A percentile compares a stretch with the other conserved stretches of the same genome.
Conservation (phyloP, 176 grass and related monocot species). For the Pontederia crassipes region DNA sequence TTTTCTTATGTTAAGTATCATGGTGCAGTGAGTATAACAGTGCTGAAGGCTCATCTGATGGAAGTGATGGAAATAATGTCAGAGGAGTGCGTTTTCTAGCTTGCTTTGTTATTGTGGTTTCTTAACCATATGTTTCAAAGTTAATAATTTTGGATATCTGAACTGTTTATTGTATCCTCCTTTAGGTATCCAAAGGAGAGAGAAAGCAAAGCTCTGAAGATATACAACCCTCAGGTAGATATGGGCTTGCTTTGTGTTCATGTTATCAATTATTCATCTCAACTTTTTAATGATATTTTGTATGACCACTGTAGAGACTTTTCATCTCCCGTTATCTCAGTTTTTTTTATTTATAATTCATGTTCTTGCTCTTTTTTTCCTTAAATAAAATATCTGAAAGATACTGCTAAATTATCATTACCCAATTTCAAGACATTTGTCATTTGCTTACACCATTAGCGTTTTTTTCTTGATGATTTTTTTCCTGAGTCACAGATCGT, state of each 20-base stretch:
- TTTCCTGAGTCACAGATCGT: not conserved
- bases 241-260: not conserved
- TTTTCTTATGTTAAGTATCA: slow-evolving; percentile 1
- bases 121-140: not conserved
- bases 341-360: no score
- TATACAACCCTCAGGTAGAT: slow-evolving; percentile 2
- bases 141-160: no score
- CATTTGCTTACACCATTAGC: not conserved
- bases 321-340: no score
- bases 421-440: no score
- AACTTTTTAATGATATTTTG: no score
- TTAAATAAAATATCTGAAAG: no score
- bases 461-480: not conserved
- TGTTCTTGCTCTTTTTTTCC: no score
- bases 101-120: slow-evolving; percentile 12
- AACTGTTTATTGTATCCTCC: not conserved
- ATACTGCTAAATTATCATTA: no score
- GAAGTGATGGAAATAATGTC: slow-evolving; percentile 29
- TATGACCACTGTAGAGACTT: no score
- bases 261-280: no score
- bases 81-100: slow-evolving; percentile 21
- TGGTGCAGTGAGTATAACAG: slow-evolving; percentile 41
- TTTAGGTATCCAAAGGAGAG: not conserved
- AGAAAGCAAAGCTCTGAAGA: slow-evolving; percentile 5
- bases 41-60: slow-evolving; percentile 57